Evolutionary conservation across 108 stramenopile genomes (phyloP), one percentile per base, ranked within the genome.

Genomic region (Discostella pseudostelligera): DNA sequence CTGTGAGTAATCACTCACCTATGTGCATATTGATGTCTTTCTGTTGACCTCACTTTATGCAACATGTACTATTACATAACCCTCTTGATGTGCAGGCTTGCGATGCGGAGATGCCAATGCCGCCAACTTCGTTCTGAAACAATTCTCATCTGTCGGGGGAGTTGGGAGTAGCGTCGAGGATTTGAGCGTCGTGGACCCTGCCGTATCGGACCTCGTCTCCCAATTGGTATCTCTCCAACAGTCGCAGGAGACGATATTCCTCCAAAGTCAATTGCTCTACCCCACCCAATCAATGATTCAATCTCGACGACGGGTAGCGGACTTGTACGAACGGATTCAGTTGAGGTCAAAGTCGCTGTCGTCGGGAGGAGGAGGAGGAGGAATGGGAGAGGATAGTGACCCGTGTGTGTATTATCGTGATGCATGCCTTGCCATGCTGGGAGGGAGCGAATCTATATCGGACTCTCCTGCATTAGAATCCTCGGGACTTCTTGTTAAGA

Each of bases 351-450:
- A 60, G 1, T 25, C 49, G 14, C 53, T 59, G 9, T 48, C 29
- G 8, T 61, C 45, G 4, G 9, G 14, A 16, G 56, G 21, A 29
- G 19, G n/a, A n/a, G n/a, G n/a, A n/a, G 32, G 32, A 32, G 5
- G 5, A 32, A 32, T 32, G 2, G 37, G 16, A 5, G 32, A 9
- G 13, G 29, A 28, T 35, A n/a, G 32, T 6, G 50, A 54, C 22
- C 65, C 56, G 20, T 32, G 29, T 12, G 10, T 65, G 20, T 22
- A 39, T 8, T 77, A 77, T 39, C 68, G 56, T 2, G 39, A 58
- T 1, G 69, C 76, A 24, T 77, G 76, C 48, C 51, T 77, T 25
- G 76, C 76, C 55, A 60, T 77, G 65, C 64, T 77, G 19, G 49
- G 76, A 20, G 76, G 76, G 17, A 60, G 39, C 20, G 69, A 70